These are phyloP conservation scores for Anisogramma anomala DNA, from an alignment of 2,329 filamentous ascomycete species.

Conservation along the genomic window DNA sequence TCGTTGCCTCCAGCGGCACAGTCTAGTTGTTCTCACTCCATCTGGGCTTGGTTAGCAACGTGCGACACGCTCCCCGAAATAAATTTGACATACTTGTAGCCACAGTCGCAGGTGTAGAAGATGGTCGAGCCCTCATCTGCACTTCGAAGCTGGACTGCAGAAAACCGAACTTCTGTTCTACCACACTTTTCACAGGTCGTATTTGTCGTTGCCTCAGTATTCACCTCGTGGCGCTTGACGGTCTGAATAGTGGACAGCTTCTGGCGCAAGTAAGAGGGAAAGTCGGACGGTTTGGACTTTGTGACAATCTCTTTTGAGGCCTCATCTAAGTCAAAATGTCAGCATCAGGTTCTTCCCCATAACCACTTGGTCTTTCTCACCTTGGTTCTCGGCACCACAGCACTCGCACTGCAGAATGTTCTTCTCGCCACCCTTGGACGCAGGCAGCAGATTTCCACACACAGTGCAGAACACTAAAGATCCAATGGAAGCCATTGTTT, in stretches of 20 bases:
- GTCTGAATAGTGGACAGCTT: slow-evolving; percentile 81
- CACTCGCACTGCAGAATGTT: slow-evolving; percentile 72
- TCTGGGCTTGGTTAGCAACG: slow-evolving; percentile 23
- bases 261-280: slow-evolving; percentile 78
- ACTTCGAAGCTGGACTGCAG: slow-evolving; percentile 74
- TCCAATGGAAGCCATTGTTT: slow-evolving; percentile 71
- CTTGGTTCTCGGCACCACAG: slow-evolving; percentile 76
- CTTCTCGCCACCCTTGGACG: slow-evolving; percentile 64
- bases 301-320: slow-evolving; percentile 68
- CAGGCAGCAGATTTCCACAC: slow-evolving; percentile 81
- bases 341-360: not conserved
- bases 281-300: slow-evolving; percentile 76
- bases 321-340: slow-evolving; percentile 42
- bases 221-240: slow-evolving; percentile 64
- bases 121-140: slow-evolving; percentile 93
- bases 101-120: slow-evolving; percentile 82
- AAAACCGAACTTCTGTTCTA: slow-evolving; percentile 70
- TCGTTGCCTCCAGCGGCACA: not conserved
- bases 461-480: slow-evolving; percentile 87
- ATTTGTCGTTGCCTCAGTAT: slow-evolving; percentile 56
- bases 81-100: slow-evolving; percentile 55
- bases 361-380: slow-evolving; percentile 33
- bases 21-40: slow-evolving; percentile 50
- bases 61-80: slow-evolving; percentile 4
- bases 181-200: slow-evolving; percentile 73